These are phyloP conservation scores for Corynascus novoguineensis DNA, from an alignment of 495 filamentous ascomycete genomes.

Conservation along the genomic window DNA sequence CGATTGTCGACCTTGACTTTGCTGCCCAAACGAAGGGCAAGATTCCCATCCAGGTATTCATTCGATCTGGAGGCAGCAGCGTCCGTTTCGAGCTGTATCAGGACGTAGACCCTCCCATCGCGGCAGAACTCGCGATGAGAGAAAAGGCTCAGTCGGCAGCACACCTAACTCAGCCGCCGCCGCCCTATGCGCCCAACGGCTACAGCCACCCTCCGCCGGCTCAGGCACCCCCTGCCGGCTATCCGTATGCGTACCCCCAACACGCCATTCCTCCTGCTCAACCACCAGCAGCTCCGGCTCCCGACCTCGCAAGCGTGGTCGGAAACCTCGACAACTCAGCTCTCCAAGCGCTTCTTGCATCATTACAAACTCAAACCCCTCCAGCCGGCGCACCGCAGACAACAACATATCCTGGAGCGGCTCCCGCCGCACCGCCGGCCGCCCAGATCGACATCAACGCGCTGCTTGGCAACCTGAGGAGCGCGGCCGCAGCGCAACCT, in stretches of 20 bases:
- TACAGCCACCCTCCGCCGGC: conserved; percentile 20
- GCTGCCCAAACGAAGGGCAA: conserved; percentile 61
- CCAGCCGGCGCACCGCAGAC: conserved; percentile 19
- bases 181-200: conserved; percentile 18
- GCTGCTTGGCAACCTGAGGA: conserved; percentile 23
- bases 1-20: conserved; percentile 68
- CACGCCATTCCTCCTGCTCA: conserved; percentile 34
- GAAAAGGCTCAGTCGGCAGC: conserved; percentile 53
- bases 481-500: conserved; percentile 7
- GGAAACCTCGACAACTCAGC: conserved; percentile 61
- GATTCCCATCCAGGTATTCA: conserved; percentile 78
- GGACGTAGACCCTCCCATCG: conserved; percentile 67
- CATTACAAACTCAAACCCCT: conserved; percentile 52
- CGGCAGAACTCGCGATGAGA: conserved; percentile 71
- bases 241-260: conserved; percentile 34
- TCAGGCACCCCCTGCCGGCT: conserved; percentile 16
- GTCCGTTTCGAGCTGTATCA: conserved; percentile 81
- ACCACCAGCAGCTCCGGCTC: conserved; percentile 27
- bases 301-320: conserved; percentile 53
- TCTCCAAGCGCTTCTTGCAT: conserved; percentile 66
- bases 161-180: conserved; percentile 22
- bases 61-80: conserved; percentile 62
- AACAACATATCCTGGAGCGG: background rate
- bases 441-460: conserved; percentile 28
- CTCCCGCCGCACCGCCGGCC: conserved; percentile 34